Evolutionary conservation across 768 basidiomycete genomes (phyloP), one percentile per base, ranked within the genome.

Genomic region (Podaxis sp.): DNA sequence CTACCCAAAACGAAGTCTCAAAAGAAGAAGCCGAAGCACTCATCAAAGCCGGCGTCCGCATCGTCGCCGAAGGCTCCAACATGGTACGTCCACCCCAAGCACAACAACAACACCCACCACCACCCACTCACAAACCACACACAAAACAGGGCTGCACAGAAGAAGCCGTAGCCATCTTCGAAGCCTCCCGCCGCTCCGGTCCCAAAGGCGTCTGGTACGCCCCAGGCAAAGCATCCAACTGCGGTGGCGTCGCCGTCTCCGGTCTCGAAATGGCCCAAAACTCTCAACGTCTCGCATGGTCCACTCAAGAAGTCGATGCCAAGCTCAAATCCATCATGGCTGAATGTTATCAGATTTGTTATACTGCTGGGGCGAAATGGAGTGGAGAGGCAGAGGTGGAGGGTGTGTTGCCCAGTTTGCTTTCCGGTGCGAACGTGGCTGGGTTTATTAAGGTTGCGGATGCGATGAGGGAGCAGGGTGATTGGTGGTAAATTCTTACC

Each of bases 211-310:
- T 84, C 56, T 90, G 86, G 86, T 90, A 90, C 74, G 88, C 87
- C 12, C 89, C 90, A 59, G 89, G 89, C 63, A 91, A 82, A 75
- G 81, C 82, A 5, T 79, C 81, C 72, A 87, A 88, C 76, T 83
- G 81, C 66, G 90, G 90, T 73, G 90, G 90, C 75, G 90, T 91
- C 59, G 88, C 88, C 43, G 88, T 89, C 24, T 89, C 87, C 8
- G 88, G 87, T 66, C 84, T 91, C 65, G 90, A 90, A 79, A 90
- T 90, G 88, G 85, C 87, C 2, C 89, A 90, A 77, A 90, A 91
- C 80, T 87, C 85, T 69, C 82, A 85, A 70, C 78, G 85, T 38
- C 80, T 86, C 51, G 78, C 80, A 49, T 90, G 89, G 89, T 75
- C 83, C 2, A 76, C 79, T 60, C 74, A 78, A 64, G 85, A 86